phyloP scores from a whole-genome alignment of 805 yeast genomes.

The Yarrowia sp. region DNA sequence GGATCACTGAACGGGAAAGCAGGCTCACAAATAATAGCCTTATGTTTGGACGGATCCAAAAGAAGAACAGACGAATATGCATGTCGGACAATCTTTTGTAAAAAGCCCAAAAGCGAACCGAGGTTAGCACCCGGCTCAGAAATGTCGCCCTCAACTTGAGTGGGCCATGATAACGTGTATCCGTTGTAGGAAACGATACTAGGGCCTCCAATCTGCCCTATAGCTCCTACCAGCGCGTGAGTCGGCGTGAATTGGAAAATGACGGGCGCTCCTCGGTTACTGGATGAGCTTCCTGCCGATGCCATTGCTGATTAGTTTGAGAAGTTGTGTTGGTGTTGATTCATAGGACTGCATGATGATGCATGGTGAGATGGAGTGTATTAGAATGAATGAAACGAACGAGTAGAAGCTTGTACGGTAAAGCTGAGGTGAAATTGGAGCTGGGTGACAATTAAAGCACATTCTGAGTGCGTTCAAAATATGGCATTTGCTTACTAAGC shows the following conservation, averaged over 20 bases:
- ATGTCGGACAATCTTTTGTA: neutral
- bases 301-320: neutral
- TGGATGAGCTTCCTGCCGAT: neutral
- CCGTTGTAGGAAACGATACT: neutral
- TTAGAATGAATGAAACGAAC: too few species aligned
- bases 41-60: constrained; percentile 6
- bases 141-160: neutral
- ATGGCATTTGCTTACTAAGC: too few species aligned
- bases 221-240: neutral
- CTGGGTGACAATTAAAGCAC: too few species aligned
- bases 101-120: neutral
- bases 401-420: too few species aligned
- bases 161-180: constrained; percentile 10
- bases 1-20: constrained; percentile 10
- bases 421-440: too few species aligned
- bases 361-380: neutral
- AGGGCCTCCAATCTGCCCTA: constrained; percentile 3
- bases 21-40: constrained; percentile 1
- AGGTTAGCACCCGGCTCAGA: neutral
- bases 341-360: neutral
- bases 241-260: constrained; percentile 1
- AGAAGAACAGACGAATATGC: neutral
- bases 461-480: too few species aligned
- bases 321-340: neutral
- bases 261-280: constrained; percentile 9